These are phyloP conservation scores for Fomitopsis betulina DNA, from an alignment of 1,284 basidiomycete species.

Conservation along the genomic window DNA sequence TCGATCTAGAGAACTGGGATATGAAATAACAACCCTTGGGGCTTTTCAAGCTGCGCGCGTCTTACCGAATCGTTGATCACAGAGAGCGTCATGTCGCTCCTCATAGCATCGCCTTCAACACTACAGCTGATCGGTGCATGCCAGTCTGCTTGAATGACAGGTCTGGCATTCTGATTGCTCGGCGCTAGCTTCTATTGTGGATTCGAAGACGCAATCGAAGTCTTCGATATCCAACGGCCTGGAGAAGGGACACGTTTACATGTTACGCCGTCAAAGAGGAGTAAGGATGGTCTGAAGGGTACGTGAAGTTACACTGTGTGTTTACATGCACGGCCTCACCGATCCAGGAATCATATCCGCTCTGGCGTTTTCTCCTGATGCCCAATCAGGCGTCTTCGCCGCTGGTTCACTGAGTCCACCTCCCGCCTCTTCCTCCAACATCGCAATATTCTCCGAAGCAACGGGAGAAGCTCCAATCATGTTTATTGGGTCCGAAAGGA, in stretches of 20 bases:
- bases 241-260: constrained; percentile 70
- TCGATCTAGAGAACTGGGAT: too few species aligned
- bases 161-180: neutral
- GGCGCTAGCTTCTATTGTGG: constrained; percentile 78
- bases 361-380: constrained; percentile 67
- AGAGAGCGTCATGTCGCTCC: constrained; percentile 85
- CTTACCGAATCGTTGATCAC: constrained; percentile 89
- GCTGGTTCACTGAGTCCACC: constrained; percentile 60
- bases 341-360: constrained; percentile 77
- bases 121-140: constrained; percentile 59
- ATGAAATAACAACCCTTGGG: neutral
- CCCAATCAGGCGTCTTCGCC: constrained; percentile 59
- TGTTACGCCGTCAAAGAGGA: constrained; percentile 77
- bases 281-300: constrained; percentile 85
- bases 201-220: constrained; percentile 84
- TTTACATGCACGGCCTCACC: neutral
- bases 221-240: constrained; percentile 75
- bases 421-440: constrained; percentile 50
- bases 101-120: constrained; percentile 76
- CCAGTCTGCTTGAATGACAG: neutral
- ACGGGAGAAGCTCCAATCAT: constrained; percentile 49
- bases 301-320: neutral
- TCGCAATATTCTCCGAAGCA: constrained; percentile 72
- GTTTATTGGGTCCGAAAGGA: constrained; percentile 45
- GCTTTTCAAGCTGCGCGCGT: constrained; percentile 69